Evolutionary conservation across 345 rosid species (phyloP), one percentile per base, ranked within the genome.

Genomic region (Boechera retrofracta): DNA sequence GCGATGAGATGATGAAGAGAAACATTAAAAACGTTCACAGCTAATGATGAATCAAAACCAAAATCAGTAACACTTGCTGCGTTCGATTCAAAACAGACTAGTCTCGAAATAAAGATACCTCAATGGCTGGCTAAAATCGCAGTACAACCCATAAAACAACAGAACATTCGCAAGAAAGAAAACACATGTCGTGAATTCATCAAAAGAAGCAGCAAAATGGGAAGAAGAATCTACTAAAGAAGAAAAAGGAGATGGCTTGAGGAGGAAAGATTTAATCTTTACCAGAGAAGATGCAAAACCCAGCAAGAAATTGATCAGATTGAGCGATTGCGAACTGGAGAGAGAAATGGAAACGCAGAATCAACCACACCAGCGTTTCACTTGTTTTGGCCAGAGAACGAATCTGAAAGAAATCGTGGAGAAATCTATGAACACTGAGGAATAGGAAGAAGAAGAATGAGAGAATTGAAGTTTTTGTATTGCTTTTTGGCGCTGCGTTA

Each of bases 271-370:
- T n/a, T 28, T 3, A 51, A 67, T 28, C 61, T 57, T 51, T 42
- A 68, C 79, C 45, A 1, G 28, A 65, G 38, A 38, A 26, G 66
- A 74, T 26, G 32, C 65, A 65, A 66, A 58, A 29, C 78, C 78
- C 59, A 56, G 39, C 13, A 61, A 75, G 65, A 53, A 36, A 24
- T 24, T 28, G 60, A 72, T 39, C 45, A 15, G 63, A n/a, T 36
- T 54, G 6, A 53, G 15, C 51, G 51, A 39, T 35, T 35, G 38
- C 8, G 8, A 35, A 7, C 4, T 35, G 2, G 5, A 35, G 38
- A 35, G 38, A 35, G 38, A 35, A 1, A 35, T 1, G 38, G 38
- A 35, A 35, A 35, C 38, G 32, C 24, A 21, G 24, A 21, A 21
- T 21, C 24, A 21, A 21, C 24, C 24, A 21, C 24, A 21, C 24